Conservation (phyloP, 164 flowering plant species). For the Liriodendron chinense region DNA sequence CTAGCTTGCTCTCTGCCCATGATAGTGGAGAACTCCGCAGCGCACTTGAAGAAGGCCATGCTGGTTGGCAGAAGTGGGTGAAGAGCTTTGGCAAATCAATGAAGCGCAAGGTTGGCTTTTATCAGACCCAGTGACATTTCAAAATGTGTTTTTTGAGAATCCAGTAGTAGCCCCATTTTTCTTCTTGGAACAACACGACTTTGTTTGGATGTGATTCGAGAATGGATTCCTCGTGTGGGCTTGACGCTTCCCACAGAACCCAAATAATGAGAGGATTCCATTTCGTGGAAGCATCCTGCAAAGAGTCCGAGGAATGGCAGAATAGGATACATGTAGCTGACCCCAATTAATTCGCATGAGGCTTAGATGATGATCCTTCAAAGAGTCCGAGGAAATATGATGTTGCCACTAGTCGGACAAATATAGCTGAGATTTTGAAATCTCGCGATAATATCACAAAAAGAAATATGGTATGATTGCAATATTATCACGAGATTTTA, state of each 20-base stretch:
- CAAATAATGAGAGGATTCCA: not conserved
- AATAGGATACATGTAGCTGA: too few species aligned
- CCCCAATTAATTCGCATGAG: too few species aligned
- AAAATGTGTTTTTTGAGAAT: not conserved
- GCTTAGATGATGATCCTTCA: too few species aligned
- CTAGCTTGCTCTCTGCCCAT: constrained; percentile 67
- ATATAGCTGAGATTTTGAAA: too few species aligned
- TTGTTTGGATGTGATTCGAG: not conserved
- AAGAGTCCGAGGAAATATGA: too few species aligned
- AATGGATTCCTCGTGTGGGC: not conserved
- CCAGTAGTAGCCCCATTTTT: not conserved
- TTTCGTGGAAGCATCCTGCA: not conserved
- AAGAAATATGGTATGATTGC: too few species aligned
- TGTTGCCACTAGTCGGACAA: too few species aligned
- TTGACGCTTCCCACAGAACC: not conserved
- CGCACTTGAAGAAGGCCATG: constrained; percentile 78
- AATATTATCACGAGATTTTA: too few species aligned
- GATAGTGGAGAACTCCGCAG: constrained; percentile 71
- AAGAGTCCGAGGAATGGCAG: too few species aligned
- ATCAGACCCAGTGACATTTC: not conserved
- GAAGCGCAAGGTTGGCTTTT: constrained; percentile 73
- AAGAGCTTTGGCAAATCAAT: constrained; percentile 80
- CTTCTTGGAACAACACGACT: too few species aligned
- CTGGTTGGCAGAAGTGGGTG: constrained; percentile 94
- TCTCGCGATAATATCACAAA: too few species aligned